Conservation (phyloP, 805 yeast genomes). For the Maudiozyma saulgeensis region DNA sequence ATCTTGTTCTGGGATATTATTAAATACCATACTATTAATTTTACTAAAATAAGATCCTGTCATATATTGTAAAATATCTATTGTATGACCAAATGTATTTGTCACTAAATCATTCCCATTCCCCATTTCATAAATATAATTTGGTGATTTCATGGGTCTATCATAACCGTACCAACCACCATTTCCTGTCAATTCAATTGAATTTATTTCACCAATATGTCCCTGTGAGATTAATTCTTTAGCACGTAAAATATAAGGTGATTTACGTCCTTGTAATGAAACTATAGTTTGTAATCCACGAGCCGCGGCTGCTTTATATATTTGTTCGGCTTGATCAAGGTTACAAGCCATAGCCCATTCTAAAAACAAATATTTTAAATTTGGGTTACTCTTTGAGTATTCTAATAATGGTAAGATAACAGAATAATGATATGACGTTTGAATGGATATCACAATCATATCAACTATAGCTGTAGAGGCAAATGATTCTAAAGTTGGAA, state of each 20-base stretch:
- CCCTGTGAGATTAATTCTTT: constrained; percentile 24
- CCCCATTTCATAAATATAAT: constrained; percentile 20
- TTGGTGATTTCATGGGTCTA: constrained; percentile 20
- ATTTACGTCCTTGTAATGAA: constrained; percentile 25
- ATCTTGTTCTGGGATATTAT: constrained; percentile 24
- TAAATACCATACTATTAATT: constrained; percentile 23
- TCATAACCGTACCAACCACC: constrained; percentile 29
- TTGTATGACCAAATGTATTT: constrained; percentile 25
- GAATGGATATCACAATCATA: constrained; percentile 21
- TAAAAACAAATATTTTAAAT: constrained; percentile 19
- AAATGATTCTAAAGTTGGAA: constrained; percentile 18
- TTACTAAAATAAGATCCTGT: constrained; percentile 23
- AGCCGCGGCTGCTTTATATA: constrained; percentile 17
- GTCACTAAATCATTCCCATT: constrained; percentile 23
- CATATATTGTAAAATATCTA: constrained; percentile 25
- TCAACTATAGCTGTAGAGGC: constrained; percentile 18
- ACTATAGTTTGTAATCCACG: constrained; percentile 24
- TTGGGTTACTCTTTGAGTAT: constrained; percentile 14
- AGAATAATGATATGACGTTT: constrained; percentile 14
- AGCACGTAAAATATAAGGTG: constrained; percentile 25
- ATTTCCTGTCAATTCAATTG: constrained; percentile 25
- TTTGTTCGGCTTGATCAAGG: constrained; percentile 19
- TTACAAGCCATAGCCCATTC: constrained; percentile 25
- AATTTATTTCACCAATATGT: constrained; percentile 25
- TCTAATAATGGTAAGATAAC: constrained; percentile 16